Conservation (phyloP, 768 basidiomycete genomes). For the Obba rivulosa region DNA sequence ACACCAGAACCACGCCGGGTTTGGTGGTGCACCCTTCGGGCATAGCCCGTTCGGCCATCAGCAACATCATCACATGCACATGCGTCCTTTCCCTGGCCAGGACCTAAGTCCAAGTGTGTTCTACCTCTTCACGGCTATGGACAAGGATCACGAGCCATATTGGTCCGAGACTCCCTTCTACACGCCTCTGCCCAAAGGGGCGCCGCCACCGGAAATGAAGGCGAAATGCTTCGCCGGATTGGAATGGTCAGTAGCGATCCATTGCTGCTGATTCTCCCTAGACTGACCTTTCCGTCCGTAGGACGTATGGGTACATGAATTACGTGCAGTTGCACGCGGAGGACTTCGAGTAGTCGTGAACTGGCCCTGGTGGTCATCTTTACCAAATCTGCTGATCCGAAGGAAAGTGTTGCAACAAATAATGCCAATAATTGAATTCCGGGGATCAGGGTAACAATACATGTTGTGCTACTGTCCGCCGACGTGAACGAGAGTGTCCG, state of each 20-base stretch:
- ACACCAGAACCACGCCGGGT: too few relatives aligned
- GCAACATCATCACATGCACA: neutral
- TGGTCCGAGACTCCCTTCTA: constrained; percentile 34
- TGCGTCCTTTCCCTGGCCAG: neutral
- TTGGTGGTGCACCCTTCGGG: neutral
- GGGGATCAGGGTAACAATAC: too few relatives aligned
- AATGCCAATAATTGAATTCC: too few relatives aligned
- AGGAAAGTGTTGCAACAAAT: too few relatives aligned
- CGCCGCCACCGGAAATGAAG: constrained; percentile 10
- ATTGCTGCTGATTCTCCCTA: neutral
- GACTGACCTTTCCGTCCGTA: constrained; percentile 5
- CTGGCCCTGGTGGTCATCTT: too few relatives aligned
- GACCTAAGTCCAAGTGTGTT: constrained; percentile 25
- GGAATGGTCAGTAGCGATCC: constrained; percentile 22
- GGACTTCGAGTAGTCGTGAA: constrained; percentile 20
- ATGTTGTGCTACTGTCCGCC: too few relatives aligned
- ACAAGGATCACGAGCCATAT: constrained; percentile 28
- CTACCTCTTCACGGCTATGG: constrained; percentile 38
- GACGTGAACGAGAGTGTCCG: too few relatives aligned
- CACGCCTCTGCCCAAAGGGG: constrained; percentile 13
- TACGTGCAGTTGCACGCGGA: constrained; percentile 35
- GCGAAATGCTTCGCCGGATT: constrained; percentile 24
- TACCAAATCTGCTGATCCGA: too few relatives aligned
- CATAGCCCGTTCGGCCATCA: neutral
- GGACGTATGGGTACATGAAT: constrained; percentile 32